Conservation (phyloP, 2,329 filamentous ascomycete genomes). For the Penicillium sp. region DNA sequence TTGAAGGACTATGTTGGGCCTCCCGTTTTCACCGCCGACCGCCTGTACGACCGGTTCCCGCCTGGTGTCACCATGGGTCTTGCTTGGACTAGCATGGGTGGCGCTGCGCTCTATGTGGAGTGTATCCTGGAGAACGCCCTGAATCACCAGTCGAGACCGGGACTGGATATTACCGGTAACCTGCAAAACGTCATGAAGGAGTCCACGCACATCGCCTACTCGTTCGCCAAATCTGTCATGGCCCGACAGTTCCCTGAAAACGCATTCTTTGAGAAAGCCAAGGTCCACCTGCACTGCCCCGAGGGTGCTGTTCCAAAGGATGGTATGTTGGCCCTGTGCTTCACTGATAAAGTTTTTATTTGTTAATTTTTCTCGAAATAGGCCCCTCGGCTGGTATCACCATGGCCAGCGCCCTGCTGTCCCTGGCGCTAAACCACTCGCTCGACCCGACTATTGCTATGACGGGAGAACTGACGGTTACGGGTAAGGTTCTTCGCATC, state of each 20-base stretch:
- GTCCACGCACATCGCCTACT: slow-evolving; percentile 91
- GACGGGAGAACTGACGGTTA: slow-evolving; percentile 96
- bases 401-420: slow-evolving; percentile 92
- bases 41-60: slow-evolving; percentile 89
- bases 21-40: slow-evolving; percentile 90
- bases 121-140: slow-evolving; percentile 87
- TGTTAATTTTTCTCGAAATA: slow-evolving; percentile 16
- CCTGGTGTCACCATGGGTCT: slow-evolving; percentile 96
- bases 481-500: slow-evolving; percentile 92
- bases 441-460: slow-evolving; percentile 88
- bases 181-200: slow-evolving; percentile 98
- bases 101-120: slow-evolving; percentile 94
- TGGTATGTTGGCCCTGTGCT: slow-evolving; percentile 43
- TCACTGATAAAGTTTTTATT: neutral
- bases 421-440: slow-evolving; percentile 73
- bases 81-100: slow-evolving; percentile 96
- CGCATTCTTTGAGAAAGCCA: slow-evolving; percentile 92
- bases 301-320: slow-evolving; percentile 97
- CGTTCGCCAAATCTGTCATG: slow-evolving; percentile 87
- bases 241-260: slow-evolving; percentile 83
- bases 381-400: slow-evolving; percentile 88
- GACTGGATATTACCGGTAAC: slow-evolving; percentile 89
- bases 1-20: slow-evolving; percentile 96
- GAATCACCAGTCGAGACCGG: slow-evolving; percentile 68
- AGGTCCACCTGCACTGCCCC: slow-evolving; percentile 92